phyloP scores from a whole-genome alignment of 352 stramenopile species.

The Globisporangium paroecandrum region DNA sequence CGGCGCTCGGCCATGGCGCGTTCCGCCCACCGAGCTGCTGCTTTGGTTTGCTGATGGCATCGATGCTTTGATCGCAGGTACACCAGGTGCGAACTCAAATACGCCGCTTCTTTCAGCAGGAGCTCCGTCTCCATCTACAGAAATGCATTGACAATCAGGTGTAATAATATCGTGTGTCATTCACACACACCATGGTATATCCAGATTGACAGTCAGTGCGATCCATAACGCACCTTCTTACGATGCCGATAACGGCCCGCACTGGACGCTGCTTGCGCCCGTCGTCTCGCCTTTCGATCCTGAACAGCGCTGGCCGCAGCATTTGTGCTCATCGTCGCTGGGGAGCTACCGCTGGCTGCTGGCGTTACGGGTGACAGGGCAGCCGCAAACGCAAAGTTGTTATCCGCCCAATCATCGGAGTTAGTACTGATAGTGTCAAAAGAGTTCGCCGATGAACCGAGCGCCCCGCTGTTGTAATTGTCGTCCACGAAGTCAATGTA shows the following conservation, averaged over 20 bases:
- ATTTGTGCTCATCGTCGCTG: neutral
- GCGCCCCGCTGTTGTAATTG: neutral
- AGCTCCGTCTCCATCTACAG: neutral
- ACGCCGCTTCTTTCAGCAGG: neutral
- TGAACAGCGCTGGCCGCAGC: neutral
- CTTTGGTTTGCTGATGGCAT: neutral
- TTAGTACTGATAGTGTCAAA: neutral
- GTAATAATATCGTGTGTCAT: too few species aligned
- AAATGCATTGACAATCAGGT: neutral
- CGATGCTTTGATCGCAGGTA: neutral
- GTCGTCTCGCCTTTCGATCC: neutral
- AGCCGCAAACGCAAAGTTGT: neutral
- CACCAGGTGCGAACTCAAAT: neutral
- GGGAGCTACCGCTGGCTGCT: neutral
- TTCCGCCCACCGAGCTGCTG: neutral
- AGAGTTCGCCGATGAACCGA: neutral
- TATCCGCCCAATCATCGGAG: neutral
- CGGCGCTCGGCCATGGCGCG: neutral
- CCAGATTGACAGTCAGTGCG: too few species aligned
- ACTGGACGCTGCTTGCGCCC: conserved; percentile 8
- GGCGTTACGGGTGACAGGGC: neutral
- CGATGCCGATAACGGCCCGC: conserved; percentile 1
- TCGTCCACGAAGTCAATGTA: neutral
- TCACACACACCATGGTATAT: too few species aligned
- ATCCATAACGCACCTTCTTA: conserved; percentile 5